These are phyloP conservation scores for Echites panduratus DNA, from an alignment of 257 asterid species.

Conservation along the genomic window DNA sequence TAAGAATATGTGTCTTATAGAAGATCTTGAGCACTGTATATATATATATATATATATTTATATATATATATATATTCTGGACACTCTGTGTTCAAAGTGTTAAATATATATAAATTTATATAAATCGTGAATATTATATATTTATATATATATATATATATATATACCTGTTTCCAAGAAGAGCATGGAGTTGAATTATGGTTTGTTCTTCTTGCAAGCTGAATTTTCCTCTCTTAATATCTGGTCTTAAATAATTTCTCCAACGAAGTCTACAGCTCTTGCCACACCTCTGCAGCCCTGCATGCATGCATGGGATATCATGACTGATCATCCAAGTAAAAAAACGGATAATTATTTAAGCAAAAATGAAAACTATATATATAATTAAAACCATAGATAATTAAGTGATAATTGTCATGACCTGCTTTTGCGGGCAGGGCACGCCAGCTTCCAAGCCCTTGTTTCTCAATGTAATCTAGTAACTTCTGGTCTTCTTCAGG, in stretches of 20 bases:
- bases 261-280: conserved; percentile 31
- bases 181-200: conserved; percentile 34
- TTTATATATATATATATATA: too few relatives aligned
- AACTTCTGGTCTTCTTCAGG: conserved; percentile 27
- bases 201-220: conserved; percentile 28
- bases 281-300: conserved; percentile 26
- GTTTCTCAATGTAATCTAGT: conserved; percentile 17
- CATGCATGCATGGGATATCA: background rate
- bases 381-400: background rate
- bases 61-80: too few relatives aligned
- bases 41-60: too few relatives aligned
- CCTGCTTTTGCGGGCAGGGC: conserved; percentile 31
- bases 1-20: too few relatives aligned
- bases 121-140: too few relatives aligned
- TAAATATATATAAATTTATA: too few relatives aligned
- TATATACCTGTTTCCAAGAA: conserved; percentile 39
- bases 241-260: conserved; percentile 28
- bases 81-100: too few relatives aligned
- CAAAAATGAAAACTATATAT: too few relatives aligned
- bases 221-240: conserved; percentile 26
- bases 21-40: too few relatives aligned
- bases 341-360: background rate
- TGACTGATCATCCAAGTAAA: background rate
- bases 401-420: background rate
- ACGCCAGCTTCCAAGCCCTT: conserved; percentile 27